Evolutionary conservation across 1,139 yeast genomes (phyloP), one percentile per base, ranked within the genome.

Genomic region (Yamadazyma taylorii): DNA sequence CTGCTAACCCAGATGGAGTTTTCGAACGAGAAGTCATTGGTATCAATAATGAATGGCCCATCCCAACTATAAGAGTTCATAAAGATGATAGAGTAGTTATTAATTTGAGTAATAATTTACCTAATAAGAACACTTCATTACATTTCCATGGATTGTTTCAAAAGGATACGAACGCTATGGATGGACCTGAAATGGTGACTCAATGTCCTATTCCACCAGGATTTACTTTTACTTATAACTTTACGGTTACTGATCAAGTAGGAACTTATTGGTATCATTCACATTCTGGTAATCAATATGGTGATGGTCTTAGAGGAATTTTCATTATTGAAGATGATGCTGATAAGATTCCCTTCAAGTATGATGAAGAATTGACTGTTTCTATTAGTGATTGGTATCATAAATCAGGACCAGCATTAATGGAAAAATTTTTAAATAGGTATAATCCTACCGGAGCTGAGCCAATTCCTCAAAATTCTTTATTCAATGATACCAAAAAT

Each of bases 181-280:
- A 90, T 60, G 97, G 97, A 35, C 94, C 96, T 6, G 86, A 85
- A 52, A 70, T 78, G 76, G 75, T 89, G 22, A 81, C 87, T 19
- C 97, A 90, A 63, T 88, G 96, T 69, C 95, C 96, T 25, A 80
- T 87, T 41, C 78, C 85, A 10, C 85, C 94, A 1, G 87, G 87
- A 19, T 73, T 70, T 41, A 75, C 84, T 10, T 75, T 84, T 61
- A 57, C 78, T 38, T 79, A 81, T 69, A 87, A 90, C 67, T 90
- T 90, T 61, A 84, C 95, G 9, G 88, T 88, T 32, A 71, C 72
- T 10, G 79, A 81, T 57, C 96, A 90, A 59, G 76, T 73, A 33
- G 97, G 97, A 45, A 78, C 95, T 4, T 90, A 75, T 69, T 90
- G 97, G 97, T 90, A 90, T 68, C 97, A 90, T 61, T 85, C 96